Conservation (phyloP, 768 basidiomycete genomes). For the Lactarius trivialis region DNA sequence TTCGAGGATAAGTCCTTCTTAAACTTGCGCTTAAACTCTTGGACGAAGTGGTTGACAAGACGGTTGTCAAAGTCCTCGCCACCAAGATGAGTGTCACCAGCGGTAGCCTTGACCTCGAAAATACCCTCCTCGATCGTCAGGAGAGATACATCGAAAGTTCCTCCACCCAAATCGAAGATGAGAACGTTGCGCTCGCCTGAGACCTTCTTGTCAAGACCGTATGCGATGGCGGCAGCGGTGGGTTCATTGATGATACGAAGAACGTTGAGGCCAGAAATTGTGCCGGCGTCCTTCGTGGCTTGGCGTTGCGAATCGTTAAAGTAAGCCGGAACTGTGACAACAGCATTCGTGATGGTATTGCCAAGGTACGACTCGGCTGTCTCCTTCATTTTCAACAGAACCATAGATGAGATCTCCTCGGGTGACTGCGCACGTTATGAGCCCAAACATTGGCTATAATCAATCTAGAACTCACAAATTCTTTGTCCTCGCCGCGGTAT, state of each 20-base stretch:
- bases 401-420: slow-evolving; percentile 98
- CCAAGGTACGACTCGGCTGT: slow-evolving; percentile 96
- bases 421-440: slow-evolving; percentile 53
- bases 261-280: slow-evolving; percentile 89
- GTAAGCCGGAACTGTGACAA: slow-evolving; percentile 95
- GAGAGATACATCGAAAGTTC: slow-evolving; percentile 97
- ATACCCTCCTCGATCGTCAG: slow-evolving; percentile 96
- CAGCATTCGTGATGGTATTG: slow-evolving; percentile 75
- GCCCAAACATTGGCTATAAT: not conserved
- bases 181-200: slow-evolving; percentile 88
- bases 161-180: slow-evolving; percentile 98
- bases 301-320: slow-evolving; percentile 99
- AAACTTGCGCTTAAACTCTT: slow-evolving; percentile 97
- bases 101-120: slow-evolving; percentile 97
- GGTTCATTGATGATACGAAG: slow-evolving; percentile 99
- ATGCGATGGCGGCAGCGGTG: slow-evolving; percentile 96
- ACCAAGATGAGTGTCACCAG: slow-evolving; percentile 97
- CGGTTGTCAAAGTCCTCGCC: slow-evolving; percentile 99
- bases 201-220: slow-evolving; percentile 96
- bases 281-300: slow-evolving; percentile 96
- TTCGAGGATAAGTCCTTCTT: slow-evolving; percentile 93
- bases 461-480: slow-evolving; percentile 58
- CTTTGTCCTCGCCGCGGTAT: slow-evolving; percentile 91
- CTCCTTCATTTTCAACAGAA: slow-evolving; percentile 97
- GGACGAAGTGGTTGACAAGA: slow-evolving; percentile 93